phyloP scores from a whole-genome alignment of 805 yeast genomes.

The Metschnikowia proteae region DNA sequence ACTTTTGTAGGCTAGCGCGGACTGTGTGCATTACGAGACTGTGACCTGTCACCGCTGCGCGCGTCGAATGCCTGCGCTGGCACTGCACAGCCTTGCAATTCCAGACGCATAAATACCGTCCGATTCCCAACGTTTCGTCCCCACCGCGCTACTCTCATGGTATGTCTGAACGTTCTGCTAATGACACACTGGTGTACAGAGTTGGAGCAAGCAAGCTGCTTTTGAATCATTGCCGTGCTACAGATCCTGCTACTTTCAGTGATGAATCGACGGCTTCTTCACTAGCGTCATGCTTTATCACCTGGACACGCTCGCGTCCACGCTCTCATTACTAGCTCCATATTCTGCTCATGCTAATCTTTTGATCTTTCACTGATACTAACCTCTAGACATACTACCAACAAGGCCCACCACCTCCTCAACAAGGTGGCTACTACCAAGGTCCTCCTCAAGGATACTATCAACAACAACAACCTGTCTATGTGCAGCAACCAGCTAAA shows the following conservation, averaged over 20 bases:
- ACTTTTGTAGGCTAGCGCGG: not conserved
- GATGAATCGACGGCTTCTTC: too few species aligned
- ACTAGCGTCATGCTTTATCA: too few species aligned
- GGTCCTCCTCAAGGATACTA: constrained; percentile 28
- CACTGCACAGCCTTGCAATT: constrained; percentile 1
- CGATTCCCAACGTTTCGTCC: not conserved
- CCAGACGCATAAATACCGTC: constrained; percentile 2
- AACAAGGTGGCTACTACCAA: constrained; percentile 15
- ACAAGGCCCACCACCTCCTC: constrained; percentile 12
- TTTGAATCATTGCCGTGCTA: too few species aligned
- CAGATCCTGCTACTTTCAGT: too few species aligned
- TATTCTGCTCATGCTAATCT: not conserved
- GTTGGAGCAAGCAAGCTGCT: too few species aligned
- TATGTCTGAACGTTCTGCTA: not conserved
- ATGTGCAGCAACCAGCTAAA: constrained; percentile 27
- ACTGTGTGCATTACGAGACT: not conserved
- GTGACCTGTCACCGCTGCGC: not conserved
- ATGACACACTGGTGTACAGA: too few species aligned
- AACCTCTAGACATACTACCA: constrained; percentile 12
- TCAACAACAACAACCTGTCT: constrained; percentile 34
- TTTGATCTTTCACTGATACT: constrained; percentile 2
- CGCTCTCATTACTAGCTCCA: not conserved
- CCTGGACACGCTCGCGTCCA: too few species aligned
- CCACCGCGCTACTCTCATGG: not conserved
- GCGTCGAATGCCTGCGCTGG: constrained; percentile 2